A percentile compares a stretch with the other conserved stretches of the same genome.
phyloP scores from a whole-genome alignment of 140 eudicot genomes.

The Erigeron philadelphicus region DNA sequence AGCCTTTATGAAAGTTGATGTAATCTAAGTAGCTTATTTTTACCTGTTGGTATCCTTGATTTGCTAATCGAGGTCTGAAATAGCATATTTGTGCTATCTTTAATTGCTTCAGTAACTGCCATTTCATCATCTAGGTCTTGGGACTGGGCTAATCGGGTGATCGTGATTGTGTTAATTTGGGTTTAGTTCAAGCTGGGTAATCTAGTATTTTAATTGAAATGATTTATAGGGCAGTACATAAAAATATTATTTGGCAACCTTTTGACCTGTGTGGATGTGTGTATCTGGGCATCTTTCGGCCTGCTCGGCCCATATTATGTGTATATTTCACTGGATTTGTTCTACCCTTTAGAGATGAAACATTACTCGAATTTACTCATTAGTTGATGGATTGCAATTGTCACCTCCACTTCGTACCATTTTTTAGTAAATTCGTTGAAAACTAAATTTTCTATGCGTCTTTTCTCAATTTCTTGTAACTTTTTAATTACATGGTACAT shows the following conservation, averaged over 20 bases:
- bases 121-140: not conserved
- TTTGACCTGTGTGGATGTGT: not conserved
- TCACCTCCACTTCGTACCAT: not conserved
- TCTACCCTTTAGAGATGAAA: not conserved
- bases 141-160: not conserved
- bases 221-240: too few relatives aligned
- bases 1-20: slow-evolving; percentile 5
- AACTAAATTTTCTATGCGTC: not conserved
- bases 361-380: not conserved
- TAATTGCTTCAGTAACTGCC: not conserved
- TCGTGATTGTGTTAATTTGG: not conserved
- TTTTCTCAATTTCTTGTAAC: not conserved
- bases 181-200: not conserved
- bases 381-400: not conserved
- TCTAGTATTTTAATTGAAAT: too few relatives aligned
- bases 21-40: slow-evolving; percentile 13
- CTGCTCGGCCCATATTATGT: not conserved
- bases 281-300: too few relatives aligned
- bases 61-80: not conserved
- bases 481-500: not conserved
- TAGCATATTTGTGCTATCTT: not conserved
- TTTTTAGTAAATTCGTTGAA: not conserved
- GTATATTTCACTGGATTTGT: not conserved
- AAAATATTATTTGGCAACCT: too few relatives aligned
- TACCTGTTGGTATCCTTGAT: not conserved